Conservation (phyloP, 805 yeast genomes). For the Starmerella vaccinii region DNA sequence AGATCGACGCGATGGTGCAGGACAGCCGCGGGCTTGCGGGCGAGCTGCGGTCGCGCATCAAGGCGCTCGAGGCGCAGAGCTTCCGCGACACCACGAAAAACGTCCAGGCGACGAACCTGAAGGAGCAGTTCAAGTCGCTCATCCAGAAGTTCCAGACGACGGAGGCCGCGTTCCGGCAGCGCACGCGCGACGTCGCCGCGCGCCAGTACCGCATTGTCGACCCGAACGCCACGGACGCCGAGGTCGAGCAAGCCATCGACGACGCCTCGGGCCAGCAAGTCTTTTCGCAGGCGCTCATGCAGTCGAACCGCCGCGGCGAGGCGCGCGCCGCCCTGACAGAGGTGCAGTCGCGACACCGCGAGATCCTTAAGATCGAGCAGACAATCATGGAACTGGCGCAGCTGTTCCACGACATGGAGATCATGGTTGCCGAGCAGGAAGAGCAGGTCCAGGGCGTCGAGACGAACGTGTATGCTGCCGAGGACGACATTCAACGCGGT, state of each 20-base stretch:
- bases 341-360: conserved; percentile 91
- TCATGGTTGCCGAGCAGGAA: conserved; percentile 91
- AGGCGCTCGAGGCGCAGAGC: conserved; percentile 51
- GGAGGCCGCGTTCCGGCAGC: conserved; percentile 77
- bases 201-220: conserved; percentile 76
- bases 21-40: conserved; percentile 71
- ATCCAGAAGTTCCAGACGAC: conserved; percentile 79
- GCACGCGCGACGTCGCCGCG: conserved; percentile 76
- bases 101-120: conserved; percentile 81
- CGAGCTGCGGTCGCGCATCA: conserved; percentile 63
- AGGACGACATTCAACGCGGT: conserved; percentile 85
- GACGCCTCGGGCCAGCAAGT: conserved; percentile 77
- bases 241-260: conserved; percentile 74
- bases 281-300: conserved; percentile 68
- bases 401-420: conserved; percentile 92
- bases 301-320: conserved; percentile 42
- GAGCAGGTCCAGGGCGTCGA: conserved; percentile 72
- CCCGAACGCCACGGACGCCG: conserved; percentile 50
- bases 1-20: conserved; percentile 61
- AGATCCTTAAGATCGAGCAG: conserved; percentile 84
- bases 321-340: conserved; percentile 91
- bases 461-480: conserved; percentile 70
- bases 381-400: conserved; percentile 93
- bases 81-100: conserved; percentile 58
- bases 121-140: conserved; percentile 71